These are phyloP conservation scores for Solanum sparsipilum DNA, from an alignment of 257 asterid species.

Conservation along the genomic window DNA sequence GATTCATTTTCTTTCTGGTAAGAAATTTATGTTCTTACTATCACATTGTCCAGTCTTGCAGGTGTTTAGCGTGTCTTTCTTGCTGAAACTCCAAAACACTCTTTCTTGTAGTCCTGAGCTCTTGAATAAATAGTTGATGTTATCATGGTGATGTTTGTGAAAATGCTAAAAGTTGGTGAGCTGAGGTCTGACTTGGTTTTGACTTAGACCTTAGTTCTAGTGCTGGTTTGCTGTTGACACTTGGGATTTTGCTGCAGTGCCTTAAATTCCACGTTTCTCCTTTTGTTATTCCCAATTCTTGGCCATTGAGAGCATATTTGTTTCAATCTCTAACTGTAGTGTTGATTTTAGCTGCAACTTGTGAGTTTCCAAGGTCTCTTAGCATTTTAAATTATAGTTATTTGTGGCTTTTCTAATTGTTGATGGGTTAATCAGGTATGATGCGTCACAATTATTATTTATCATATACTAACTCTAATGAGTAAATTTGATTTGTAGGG, in stretches of 20 bases:
- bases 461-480: not conserved
- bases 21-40: not conserved
- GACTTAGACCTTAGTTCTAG: not conserved
- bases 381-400: not conserved
- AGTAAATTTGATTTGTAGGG: constrained; percentile 17
- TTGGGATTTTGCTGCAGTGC: not conserved
- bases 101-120: not conserved
- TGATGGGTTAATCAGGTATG: not conserved
- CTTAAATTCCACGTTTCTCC: not conserved
- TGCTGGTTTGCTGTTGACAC: not conserved
- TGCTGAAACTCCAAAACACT: not conserved
- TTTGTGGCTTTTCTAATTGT: not conserved
- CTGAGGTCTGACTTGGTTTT: not conserved
- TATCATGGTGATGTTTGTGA: not conserved
- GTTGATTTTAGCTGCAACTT: not conserved
- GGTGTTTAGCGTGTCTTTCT: not conserved
- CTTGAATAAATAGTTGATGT: not conserved
- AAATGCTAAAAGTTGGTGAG: not conserved
- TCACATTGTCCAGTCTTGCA: not conserved
- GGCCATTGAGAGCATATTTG: not conserved
- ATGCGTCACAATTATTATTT: not conserved
- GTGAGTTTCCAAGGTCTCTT: constrained; percentile 4
- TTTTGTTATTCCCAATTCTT: not conserved
- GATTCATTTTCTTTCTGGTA: not conserved
- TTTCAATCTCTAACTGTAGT: not conserved